Percentiles rank a stretch among this genome's conserved stretches.
phyloP scores from a whole-genome alignment of 2,329 filamentous ascomycete genomes.

The Pseudogymnoascus sp. region DNA sequence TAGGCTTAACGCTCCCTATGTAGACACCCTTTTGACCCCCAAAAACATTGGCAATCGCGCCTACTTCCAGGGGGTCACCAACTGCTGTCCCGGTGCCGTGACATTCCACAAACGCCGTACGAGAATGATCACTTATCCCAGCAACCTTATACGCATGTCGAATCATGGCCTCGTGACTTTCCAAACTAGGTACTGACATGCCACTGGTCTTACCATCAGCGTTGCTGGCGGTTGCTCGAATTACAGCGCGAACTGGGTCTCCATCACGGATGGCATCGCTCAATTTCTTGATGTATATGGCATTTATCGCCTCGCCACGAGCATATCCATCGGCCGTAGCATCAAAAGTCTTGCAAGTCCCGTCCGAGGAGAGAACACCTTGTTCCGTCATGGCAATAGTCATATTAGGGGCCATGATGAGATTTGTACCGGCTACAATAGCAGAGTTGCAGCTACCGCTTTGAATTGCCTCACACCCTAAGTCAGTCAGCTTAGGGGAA shows the following conservation, averaged over 20 bases:
- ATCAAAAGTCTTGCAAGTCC: constrained; percentile 30
- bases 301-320: constrained; percentile 36
- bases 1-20: constrained; percentile 20
- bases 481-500: neutral
- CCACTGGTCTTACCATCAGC: constrained; percentile 36
- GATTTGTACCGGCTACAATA: constrained; percentile 7
- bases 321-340: constrained; percentile 36
- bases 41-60: constrained; percentile 15
- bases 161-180: constrained; percentile 29
- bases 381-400: constrained; percentile 23
- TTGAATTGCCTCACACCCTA: neutral
- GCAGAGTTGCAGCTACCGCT: constrained; percentile 42
- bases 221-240: constrained; percentile 33
- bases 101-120: constrained; percentile 14
- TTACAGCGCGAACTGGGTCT: constrained; percentile 35
- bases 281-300: constrained; percentile 35
- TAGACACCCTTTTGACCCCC: constrained; percentile 12
- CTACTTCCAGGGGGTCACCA: constrained; percentile 14
- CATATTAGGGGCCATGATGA: constrained; percentile 16
- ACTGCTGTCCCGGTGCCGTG: neutral
- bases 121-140: constrained; percentile 1
- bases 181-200: constrained; percentile 33
- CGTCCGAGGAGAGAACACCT: constrained; percentile 25
- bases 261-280: constrained; percentile 32
- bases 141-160: constrained; percentile 22